Conservation (phyloP, 129 eudicot species). For the Mikania micrantha region DNA sequence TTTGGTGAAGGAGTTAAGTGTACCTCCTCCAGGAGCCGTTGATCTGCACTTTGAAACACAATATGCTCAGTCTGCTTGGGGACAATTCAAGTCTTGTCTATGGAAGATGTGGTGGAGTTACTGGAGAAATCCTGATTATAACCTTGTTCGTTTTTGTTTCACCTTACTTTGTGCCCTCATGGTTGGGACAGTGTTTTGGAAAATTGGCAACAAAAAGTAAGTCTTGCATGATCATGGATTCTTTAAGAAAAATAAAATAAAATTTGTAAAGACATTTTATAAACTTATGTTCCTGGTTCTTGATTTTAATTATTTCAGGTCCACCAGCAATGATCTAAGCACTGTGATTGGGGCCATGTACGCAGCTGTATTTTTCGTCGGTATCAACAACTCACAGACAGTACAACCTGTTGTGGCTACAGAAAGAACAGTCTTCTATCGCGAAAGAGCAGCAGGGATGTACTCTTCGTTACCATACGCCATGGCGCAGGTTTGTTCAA, state of each 20-base stretch:
- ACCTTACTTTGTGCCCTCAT: slow-evolving; percentile 54
- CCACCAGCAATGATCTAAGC: slow-evolving; percentile 35
- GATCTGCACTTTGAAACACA: slow-evolving; percentile 57
- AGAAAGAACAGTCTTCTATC: slow-evolving; percentile 57
- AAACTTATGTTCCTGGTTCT: slow-evolving; percentile 2
- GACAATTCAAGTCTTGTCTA: slow-evolving; percentile 58
- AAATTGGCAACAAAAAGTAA: slow-evolving; percentile 55
- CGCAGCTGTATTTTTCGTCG: slow-evolving; percentile 50
- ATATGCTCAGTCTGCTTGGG: slow-evolving; percentile 58
- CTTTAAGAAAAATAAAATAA: not conserved
- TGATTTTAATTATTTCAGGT: slow-evolving; percentile 26
- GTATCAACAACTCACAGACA: slow-evolving; percentile 46
- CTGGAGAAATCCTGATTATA: slow-evolving; percentile 87
- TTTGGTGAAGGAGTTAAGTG: slow-evolving; percentile 57
- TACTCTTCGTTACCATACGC: slow-evolving; percentile 61
- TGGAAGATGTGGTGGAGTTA: slow-evolving; percentile 87
- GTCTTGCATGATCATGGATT: not conserved
- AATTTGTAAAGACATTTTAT: not conserved
- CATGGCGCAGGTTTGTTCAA: slow-evolving; percentile 41
- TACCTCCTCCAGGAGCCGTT: slow-evolving; percentile 50
- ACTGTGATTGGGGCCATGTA: slow-evolving; percentile 56
- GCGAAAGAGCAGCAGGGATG: slow-evolving; percentile 70
- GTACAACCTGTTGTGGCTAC: slow-evolving; percentile 60
- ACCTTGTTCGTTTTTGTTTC: slow-evolving; percentile 62
- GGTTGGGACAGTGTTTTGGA: slow-evolving; percentile 73